A percentile compares a stretch with the other conserved stretches of the same genome.
Conservation (phyloP, 2,329 filamentous ascomycete species). For the Cytospora piceae region DNA sequence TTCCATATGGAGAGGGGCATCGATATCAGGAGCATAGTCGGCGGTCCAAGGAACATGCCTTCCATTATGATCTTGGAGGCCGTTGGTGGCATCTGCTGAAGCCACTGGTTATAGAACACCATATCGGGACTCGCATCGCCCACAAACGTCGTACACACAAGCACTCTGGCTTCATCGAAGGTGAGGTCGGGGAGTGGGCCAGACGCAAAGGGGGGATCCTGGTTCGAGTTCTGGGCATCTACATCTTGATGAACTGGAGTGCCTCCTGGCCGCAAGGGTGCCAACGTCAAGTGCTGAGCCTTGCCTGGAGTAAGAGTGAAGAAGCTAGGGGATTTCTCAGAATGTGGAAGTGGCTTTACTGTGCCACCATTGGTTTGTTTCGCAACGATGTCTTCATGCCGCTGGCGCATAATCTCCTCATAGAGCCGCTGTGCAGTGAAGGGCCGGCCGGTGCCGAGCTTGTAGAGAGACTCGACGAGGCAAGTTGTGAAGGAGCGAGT, state of each 20-base stretch:
- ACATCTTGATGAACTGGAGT: conserved; percentile 17
- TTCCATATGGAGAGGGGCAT: conserved; percentile 68
- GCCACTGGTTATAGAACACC: conserved; percentile 68
- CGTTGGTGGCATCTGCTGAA: conserved; percentile 61
- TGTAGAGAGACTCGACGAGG: conserved; percentile 58
- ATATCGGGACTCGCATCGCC: conserved; percentile 68
- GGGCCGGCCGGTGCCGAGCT: conserved; percentile 55
- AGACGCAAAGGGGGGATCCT: conserved; percentile 43
- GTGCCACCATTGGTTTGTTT: conserved; percentile 54
- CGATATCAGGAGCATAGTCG: conserved; percentile 68
- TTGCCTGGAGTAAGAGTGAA: conserved; percentile 61
- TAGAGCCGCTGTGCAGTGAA: conserved; percentile 61
- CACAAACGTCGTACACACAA: conserved; percentile 69
- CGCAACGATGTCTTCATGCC: conserved; percentile 48
- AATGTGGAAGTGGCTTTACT: conserved; percentile 41
- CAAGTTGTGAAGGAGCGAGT: conserved; percentile 62
- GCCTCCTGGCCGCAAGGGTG: conserved; percentile 45
- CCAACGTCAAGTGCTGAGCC: conserved; percentile 56
- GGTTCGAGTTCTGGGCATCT: conserved; percentile 36
- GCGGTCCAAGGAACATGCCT: conserved; percentile 69
- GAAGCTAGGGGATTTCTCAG: conserved; percentile 51
- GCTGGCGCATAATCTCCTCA: conserved; percentile 56
- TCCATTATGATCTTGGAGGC: conserved; percentile 65
- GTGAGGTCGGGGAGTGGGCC: conserved; percentile 57
- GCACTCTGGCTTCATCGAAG: conserved; percentile 65